phyloP scores from a whole-genome alignment of 108 stramenopile species.

The Tribonema minus region DNA sequence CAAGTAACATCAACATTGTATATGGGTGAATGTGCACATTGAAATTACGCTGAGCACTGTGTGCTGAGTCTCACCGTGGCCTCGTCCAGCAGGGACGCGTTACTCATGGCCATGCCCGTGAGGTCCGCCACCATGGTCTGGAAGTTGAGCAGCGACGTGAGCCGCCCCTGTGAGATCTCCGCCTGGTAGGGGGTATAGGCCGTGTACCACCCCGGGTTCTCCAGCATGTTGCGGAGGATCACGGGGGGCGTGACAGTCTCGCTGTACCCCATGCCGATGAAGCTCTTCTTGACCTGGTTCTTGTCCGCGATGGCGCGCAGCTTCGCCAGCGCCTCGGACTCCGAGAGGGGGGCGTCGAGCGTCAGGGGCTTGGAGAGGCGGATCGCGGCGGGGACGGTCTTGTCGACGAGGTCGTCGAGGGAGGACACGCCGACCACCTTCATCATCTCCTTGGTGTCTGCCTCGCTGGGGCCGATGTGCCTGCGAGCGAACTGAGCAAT shows the following conservation, averaged over 20 bases:
- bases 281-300: constrained; percentile 89
- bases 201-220: constrained; percentile 99
- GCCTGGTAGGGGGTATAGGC: constrained; percentile 99
- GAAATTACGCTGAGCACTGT: not conserved
- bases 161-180: constrained; percentile 97
- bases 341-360: constrained; percentile 73
- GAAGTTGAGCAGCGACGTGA: constrained; percentile 97
- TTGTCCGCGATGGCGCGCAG: constrained; percentile 54
- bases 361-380: constrained; percentile 64
- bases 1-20: too few relatives aligned
- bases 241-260: constrained; percentile 89
- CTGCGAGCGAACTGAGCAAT: constrained; percentile 42
- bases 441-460: constrained; percentile 75
- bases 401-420: constrained; percentile 77
- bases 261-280: constrained; percentile 96
- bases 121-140: constrained; percentile 96
- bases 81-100: constrained; percentile 93
- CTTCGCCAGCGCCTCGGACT: constrained; percentile 85
- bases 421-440: constrained; percentile 73
- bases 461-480: constrained; percentile 76
- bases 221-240: constrained; percentile 93
- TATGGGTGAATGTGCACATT: not conserved
- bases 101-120: constrained; percentile 92
- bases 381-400: constrained; percentile 87
- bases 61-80: constrained; percentile 62